These are phyloP conservation scores for Fusarium chlamydosporum DNA, from an alignment of 2,329 filamentous ascomycete species.

Conservation along the genomic window DNA sequence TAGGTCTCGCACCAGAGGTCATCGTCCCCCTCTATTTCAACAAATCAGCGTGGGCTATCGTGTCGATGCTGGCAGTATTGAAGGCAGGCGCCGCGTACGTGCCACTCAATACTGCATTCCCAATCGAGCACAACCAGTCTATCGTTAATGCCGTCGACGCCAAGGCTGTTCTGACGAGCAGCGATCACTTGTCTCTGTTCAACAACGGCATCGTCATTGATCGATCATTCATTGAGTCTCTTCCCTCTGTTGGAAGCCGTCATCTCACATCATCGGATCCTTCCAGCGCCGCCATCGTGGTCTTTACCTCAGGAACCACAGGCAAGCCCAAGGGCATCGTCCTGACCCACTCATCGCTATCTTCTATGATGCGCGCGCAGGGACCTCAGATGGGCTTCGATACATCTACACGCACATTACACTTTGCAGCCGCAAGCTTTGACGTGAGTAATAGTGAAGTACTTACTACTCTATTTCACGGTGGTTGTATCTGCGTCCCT, in stretches of 20 bases:
- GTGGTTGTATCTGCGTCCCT: constrained; percentile 12
- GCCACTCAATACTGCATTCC: constrained; percentile 21
- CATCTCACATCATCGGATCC: constrained; percentile 16
- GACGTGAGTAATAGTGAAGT: constrained; percentile 11
- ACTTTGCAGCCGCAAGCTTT: constrained; percentile 15
- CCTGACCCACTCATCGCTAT: constrained; percentile 29
- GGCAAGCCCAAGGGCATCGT: constrained; percentile 10
- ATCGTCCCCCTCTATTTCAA: constrained; percentile 27
- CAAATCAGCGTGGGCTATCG: constrained; percentile 42
- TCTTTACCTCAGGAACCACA: constrained; percentile 16
- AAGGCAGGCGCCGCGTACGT: constrained; percentile 21
- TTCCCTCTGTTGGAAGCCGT: constrained; percentile 11
- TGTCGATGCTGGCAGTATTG: constrained; percentile 28
- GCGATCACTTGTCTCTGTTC: constrained; percentile 11
- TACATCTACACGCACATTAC: constrained; percentile 7
- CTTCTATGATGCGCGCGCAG: constrained; percentile 27
- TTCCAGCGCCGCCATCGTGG: constrained; percentile 17
- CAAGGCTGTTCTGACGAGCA: constrained; percentile 9
- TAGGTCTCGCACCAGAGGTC: constrained; percentile 7
- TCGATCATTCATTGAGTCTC: constrained; percentile 18
- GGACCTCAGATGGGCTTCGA: constrained; percentile 13
- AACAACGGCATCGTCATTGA: constrained; percentile 15
- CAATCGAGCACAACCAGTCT: constrained; percentile 13
- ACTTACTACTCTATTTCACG: constrained; percentile 10
- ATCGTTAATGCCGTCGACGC: constrained; percentile 14